phyloP scores from a whole-genome alignment of 2,329 filamentous ascomycete genomes.

The Purpureocillium takamizusanense region DNA sequence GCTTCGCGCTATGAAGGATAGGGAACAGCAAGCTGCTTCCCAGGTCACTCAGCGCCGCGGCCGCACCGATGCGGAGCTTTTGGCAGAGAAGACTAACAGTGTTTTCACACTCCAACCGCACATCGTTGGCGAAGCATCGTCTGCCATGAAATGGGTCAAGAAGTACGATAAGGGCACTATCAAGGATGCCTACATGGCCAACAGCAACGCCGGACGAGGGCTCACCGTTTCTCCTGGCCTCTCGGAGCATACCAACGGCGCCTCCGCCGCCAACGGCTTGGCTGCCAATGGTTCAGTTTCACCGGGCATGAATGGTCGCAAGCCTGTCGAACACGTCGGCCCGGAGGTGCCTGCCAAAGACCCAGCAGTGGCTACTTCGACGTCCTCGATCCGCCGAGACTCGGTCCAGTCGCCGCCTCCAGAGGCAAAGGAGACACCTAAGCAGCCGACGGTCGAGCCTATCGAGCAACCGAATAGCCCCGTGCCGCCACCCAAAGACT shows the following conservation, averaged over 20 bases:
- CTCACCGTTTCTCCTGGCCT: conserved; percentile 22
- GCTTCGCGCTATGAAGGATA: conserved; percentile 63
- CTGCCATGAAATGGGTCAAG: conserved; percentile 93
- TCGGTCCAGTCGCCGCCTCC: background rate
- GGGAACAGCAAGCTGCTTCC: conserved; percentile 38
- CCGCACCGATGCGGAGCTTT: conserved; percentile 46
- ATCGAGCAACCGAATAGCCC: conserved; percentile 1
- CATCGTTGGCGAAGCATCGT: conserved; percentile 78
- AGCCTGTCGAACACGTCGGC: conserved; percentile 4
- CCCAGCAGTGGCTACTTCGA: conserved; percentile 6
- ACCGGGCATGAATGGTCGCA: background rate
- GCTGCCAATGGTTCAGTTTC: no score
- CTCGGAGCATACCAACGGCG: conserved; percentile 24
- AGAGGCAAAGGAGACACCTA: background rate
- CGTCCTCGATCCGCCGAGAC: background rate
- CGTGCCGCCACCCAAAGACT: conserved; percentile 15
- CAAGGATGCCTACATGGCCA: conserved; percentile 74
- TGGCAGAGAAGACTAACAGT: conserved; percentile 73
- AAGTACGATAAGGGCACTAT: conserved; percentile 89
- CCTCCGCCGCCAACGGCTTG: conserved; percentile 2
- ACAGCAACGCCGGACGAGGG: conserved; percentile 64
- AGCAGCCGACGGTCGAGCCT: background rate
- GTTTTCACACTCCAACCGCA: conserved; percentile 79
- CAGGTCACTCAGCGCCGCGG: conserved; percentile 36
- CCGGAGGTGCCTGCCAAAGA: conserved; percentile 35